Conservation (phyloP, 768 basidiomycete species). For the Lactifluus pinguis region DNA sequence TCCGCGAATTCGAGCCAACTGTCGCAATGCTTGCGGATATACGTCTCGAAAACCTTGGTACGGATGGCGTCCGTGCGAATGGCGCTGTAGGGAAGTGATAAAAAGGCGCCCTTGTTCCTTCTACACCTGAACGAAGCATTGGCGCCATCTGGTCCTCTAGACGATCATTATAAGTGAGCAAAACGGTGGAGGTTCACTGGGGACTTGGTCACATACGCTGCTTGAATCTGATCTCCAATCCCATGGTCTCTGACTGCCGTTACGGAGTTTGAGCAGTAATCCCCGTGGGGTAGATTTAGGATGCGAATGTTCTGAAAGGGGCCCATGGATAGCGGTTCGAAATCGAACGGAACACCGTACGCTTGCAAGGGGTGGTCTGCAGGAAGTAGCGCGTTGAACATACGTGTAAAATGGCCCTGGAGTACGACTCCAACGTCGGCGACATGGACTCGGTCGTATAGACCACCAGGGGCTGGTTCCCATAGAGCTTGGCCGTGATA, state of each 20-base stretch:
- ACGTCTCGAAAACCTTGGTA: conserved; percentile 11
- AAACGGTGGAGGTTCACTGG: background rate
- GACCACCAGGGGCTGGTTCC: conserved; percentile 14
- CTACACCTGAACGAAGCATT: conserved; percentile 2
- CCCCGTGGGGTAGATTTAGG: background rate
- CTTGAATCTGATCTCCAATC: background rate
- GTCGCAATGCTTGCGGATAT: conserved; percentile 16
- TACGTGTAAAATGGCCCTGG: conserved; percentile 16
- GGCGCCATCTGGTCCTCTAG: background rate
- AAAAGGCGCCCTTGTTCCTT: conserved; percentile 6
- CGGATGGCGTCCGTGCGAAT: conserved; percentile 6
- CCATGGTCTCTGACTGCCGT: background rate
- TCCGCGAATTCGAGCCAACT: conserved; percentile 11
- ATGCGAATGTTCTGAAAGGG: conserved; percentile 6
- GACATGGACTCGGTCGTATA: conserved; percentile 18
- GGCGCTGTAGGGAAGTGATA: conserved; percentile 8
- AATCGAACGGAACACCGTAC: background rate
- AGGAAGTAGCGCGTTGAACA: conserved; percentile 18
- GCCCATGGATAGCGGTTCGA: conserved; percentile 6
- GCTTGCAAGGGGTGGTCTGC: background rate
- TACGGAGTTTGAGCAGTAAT: conserved; percentile 5
- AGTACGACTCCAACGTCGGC: conserved; percentile 20
- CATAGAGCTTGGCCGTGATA: conserved; percentile 17
- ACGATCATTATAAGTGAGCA: background rate
- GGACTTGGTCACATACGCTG: background rate